Evolutionary conservation across 345 rosid species (phyloP), one percentile per base, ranked within the genome.

Genomic region (Eucalyptus sp.): DNA sequence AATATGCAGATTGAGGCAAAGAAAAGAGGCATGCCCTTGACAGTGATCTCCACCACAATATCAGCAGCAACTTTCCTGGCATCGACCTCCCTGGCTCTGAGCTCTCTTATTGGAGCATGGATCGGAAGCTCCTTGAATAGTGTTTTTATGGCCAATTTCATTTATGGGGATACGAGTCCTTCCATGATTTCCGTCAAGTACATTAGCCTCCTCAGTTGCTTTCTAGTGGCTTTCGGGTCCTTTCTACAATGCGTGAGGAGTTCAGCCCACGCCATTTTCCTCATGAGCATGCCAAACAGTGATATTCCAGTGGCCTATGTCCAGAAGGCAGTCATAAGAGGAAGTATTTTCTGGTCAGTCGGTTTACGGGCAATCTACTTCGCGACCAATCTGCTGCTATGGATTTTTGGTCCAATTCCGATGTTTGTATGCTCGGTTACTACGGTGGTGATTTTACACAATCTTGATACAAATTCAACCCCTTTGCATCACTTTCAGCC

Each of bases 371-470:
- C 91, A 4, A 90, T 91, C 66, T 91, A 91, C 86, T 92, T 88
- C 49, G 90, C 89, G 20, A 86, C 87, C 48, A 87, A 44, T 58
- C 31, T 91, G 68, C 24, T 90, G 41, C 88, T 90, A 18, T 90
- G 92, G 91, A 88, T 90, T 60, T 90, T 91, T 44, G 91, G 92
- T 20, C 91, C 91, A 33, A 89, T 91, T 60, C 92, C 92, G 22
- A 89, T 91, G 91, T 88, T 88, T 58, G 83, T 87, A 62, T 89
- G 88, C 86, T 89, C 89, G 8, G 71, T 91, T 76, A 13, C 86
- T n/a, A 89, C 52, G 68, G 91, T 89, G 16, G 58, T 88, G 27
- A 52, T 85, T 88, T 88, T 91, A 14, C 87, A 85, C 87, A 62
- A 87, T 88, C 87, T 88, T 85, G 89, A 91, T 64, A 85, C 89